Evolutionary conservation across 2,329 filamentous ascomycete genomes (phyloP).

Genomic region (Trichoderma sp.): DNA sequence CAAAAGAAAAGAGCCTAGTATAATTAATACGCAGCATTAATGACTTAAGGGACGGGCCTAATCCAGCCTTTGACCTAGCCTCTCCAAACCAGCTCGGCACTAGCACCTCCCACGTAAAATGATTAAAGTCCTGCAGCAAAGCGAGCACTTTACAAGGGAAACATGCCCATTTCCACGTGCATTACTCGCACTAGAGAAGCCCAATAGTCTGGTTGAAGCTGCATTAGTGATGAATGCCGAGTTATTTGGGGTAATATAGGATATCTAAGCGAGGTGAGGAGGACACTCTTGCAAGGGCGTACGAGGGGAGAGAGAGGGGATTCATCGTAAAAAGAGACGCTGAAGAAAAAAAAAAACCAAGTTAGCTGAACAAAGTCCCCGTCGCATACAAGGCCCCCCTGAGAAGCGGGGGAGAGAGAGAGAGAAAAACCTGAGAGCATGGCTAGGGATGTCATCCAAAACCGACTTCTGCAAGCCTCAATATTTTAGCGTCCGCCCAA

Average conservation of each 20-base stretch:
- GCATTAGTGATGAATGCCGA: conserved; percentile 4
- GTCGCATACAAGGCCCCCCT: neutral
- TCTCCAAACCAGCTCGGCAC: neutral
- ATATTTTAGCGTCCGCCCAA: neutral
- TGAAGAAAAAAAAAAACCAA: neutral
- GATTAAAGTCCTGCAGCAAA: neutral
- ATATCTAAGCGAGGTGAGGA: conserved; percentile 1
- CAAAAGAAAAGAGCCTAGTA: neutral
- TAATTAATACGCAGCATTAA: conserved; percentile 10
- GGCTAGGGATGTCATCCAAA: neutral
- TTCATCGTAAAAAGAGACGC: neutral
- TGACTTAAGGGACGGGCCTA: conserved; percentile 11
- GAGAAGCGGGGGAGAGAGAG: neutral
- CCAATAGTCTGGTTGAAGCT: neutral
- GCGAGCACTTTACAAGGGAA: neutral
- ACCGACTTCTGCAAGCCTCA: neutral
- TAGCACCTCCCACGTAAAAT: neutral
- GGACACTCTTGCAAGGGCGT: neutral
- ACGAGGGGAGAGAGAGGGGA: neutral
- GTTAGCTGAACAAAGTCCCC: neutral
- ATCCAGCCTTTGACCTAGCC: neutral
- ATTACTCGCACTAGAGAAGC: conserved; percentile 1
- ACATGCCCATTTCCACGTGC: neutral
- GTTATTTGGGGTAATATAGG: neutral
- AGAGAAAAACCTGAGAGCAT: neutral